Percentiles rank a stretch among this genome's conserved stretches.
Evolutionary conservation across 73 alveolate species (phyloP).

Genomic region (Symbiodinium natans): DNA sequence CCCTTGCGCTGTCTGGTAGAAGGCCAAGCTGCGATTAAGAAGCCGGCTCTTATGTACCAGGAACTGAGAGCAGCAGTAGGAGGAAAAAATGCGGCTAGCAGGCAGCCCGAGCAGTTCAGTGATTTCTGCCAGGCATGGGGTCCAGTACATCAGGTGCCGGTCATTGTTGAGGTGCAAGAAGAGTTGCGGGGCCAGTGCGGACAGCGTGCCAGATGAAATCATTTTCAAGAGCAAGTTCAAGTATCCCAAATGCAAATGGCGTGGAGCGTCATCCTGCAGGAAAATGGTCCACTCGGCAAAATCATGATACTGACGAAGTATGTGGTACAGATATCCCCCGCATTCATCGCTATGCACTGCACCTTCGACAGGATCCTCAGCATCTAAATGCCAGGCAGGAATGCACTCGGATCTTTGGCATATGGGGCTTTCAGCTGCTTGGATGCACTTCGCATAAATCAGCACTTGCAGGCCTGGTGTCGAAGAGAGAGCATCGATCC

Average conservation of each 20-base stretch:
- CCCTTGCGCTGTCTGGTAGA: conserved; percentile 27
- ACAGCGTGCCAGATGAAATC: conserved; percentile 32
- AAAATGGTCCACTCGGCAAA: conserved; percentile 59
- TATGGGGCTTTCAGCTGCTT: background rate
- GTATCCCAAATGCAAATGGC: conserved; percentile 80
- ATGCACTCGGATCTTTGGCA: conserved; percentile 27
- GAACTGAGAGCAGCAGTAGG: conserved; percentile 76
- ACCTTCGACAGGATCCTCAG: background rate
- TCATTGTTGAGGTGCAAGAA: conserved; percentile 79
- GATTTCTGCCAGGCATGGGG: conserved; percentile 50
- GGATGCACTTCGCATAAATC: conserved; percentile 34
- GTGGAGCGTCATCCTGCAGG: conserved; percentile 86
- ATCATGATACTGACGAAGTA: background rate
- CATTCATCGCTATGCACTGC: conserved; percentile 44
- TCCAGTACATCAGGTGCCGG: conserved; percentile 80
- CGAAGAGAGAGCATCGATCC: conserved; percentile 17
- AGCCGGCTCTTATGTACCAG: conserved; percentile 24
- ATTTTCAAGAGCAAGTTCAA: conserved; percentile 66
- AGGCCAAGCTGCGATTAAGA: background rate
- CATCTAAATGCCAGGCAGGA: conserved; percentile 10
- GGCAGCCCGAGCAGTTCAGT: conserved; percentile 26
- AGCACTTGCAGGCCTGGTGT: background rate
- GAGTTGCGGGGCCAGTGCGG: background rate
- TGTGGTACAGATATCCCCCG: conserved; percentile 64
- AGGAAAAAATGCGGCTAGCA: background rate